These are phyloP conservation scores for Dothideomycetes sp. DNA, from an alignment of 2,329 filamentous ascomycete genomes.

Conservation along the genomic window DNA sequence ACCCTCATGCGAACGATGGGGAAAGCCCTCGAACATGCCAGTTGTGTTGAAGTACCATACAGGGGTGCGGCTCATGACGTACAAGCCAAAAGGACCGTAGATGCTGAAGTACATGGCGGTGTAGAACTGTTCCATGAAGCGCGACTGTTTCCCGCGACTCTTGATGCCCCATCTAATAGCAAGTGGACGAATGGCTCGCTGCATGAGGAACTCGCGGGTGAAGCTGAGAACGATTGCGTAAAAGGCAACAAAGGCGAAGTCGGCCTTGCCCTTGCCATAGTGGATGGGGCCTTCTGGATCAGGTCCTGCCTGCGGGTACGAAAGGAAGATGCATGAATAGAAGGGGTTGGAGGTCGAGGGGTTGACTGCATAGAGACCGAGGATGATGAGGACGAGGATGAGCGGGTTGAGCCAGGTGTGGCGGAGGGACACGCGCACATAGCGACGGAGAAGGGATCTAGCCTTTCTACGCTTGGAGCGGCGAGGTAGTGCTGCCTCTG, in stretches of 20 bases:
- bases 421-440: conserved; percentile 33
- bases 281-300: conserved; percentile 39
- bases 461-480: conserved; percentile 36
- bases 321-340: conserved; percentile 76
- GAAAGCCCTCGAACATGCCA: conserved; percentile 83
- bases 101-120: conserved; percentile 82
- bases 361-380: conserved; percentile 60
- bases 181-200: conserved; percentile 69
- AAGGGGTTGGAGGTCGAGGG: conserved; percentile 70
- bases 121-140: conserved; percentile 95
- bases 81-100: conserved; percentile 74
- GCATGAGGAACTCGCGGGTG: conserved; percentile 93
- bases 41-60: conserved; percentile 93
- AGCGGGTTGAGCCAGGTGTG: conserved; percentile 60
- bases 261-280: conserved; percentile 82
- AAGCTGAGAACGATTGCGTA: conserved; percentile 86
- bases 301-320: conserved; percentile 54
- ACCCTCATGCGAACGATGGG: conserved; percentile 69
- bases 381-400: conserved; percentile 51
- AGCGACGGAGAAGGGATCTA: conserved; percentile 32
- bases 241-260: conserved; percentile 78
- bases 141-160: conserved; percentile 65
- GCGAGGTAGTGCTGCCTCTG: conserved; percentile 13
- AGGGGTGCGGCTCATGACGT: conserved; percentile 81
- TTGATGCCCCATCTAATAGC: conserved; percentile 59